Evolutionary conservation across 2,329 filamentous ascomycete genomes (phyloP), one percentile per base, ranked within the genome.

Genomic region (Venturia effusa): DNA sequence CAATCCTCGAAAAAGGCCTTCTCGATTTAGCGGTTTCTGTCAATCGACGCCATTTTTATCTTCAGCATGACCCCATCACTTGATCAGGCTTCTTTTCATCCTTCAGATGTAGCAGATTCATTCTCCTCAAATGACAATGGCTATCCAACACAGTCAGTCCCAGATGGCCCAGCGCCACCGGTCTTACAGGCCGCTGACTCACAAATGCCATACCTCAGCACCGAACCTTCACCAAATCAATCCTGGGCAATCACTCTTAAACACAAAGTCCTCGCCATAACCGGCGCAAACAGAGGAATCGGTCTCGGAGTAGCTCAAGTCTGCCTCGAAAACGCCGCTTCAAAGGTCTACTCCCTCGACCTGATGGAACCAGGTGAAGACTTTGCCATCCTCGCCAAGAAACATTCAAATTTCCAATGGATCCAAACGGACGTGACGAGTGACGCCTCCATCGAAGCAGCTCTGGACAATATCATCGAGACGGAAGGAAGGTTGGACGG

Each of bases 241-340:
- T 75, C 74, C 70, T 80, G 77, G 77, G 75, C 77, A 64, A 76
- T 80, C 7, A 76, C 74, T 1, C 75, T 81, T 67, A 81, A 81
- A 77, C 78, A 79, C 73, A 81, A 80, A 75, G 77, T 80, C 72
- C 77, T 79, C 72, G 73, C 80, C 70, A 76, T 81, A 69, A 80
- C 79, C 61, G 79, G 79, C 70, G 79, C 79, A 66, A 82, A 80
- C 51, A 84, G 85, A 65, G 85, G 85, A 63, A 88, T 88, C 78
- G 85, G 85, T 66, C 86, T 85, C 66, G 84, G 86, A 73, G 84
- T 84, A 66, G 85, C 85, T 59, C 84, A 84, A 61, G 84, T 83
- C 68, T 84, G 81, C 71, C 84, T 84, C 66, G 84, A 87, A 74
- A 83, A 84, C 76, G 84, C 84, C 63, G 84, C 84, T 69, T 78